Evolutionary conservation across 192 early-diverging fungal genomes (phyloP), one percentile per base, ranked within the genome.

Genomic region (Gryganskiella cystojenkinii): DNA sequence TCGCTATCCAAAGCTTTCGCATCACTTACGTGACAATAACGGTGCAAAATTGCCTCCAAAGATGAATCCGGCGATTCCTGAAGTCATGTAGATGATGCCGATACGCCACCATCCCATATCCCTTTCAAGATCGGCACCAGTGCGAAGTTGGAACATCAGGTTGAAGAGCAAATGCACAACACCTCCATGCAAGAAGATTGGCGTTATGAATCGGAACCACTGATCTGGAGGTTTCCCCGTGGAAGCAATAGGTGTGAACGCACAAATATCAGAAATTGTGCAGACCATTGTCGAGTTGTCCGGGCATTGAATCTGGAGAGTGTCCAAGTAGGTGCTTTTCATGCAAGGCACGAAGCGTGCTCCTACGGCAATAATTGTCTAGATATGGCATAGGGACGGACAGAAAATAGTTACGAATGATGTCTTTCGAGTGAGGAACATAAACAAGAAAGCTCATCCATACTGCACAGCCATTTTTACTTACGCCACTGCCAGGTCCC

Each of bases 101-200:
- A 91, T 87, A 25, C 95, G 81, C 83, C 81, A 89, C 69, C 83
- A 86, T 4, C 95, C 95, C 73, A 94, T 86, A 53, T 93, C 91
- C 33, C 80, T 67, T 73, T 96, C 95, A 49, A 96, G 73, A 55
- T 90, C 81, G 8, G 86, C 86, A 9, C 94, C 95, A 10, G 88
- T 84, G 33, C 85, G 76, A 57, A 92, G 49, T 61, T 96, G 95
- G 46, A 90, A 89, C 10, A 83, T 11, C 70, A 95, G 62, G 74
- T 96, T 96, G 71, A 96, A 81, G 0, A 89, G 13, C 22, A 94
- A 78, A 79, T 96, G 95, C 1, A 95, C 33, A 3, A 95, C 61
- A 30, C 95, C 95, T 35, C 84, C 93, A 75, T 96, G 95, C 49
- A 96, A 79, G 49, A 93, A 93, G n/a, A 96, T 90, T 9, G 95